These are phyloP conservation scores for Bjerkandera adusta DNA, from an alignment of 1,284 basidiomycete genomes.

Conservation along the genomic window DNA sequence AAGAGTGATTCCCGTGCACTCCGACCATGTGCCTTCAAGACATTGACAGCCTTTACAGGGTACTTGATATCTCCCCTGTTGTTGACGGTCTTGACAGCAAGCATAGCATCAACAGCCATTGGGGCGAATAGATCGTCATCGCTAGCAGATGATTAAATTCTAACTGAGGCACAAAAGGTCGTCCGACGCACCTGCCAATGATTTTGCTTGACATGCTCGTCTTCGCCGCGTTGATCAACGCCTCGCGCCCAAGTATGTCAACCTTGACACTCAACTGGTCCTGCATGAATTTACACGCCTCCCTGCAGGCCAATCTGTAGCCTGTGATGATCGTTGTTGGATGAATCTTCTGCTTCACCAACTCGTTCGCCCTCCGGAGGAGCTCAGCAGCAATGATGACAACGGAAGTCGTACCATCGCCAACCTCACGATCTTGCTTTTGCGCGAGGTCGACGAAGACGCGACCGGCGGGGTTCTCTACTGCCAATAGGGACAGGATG, in stretches of 20 bases:
- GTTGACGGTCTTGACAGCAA: conserved; percentile 95
- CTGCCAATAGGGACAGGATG: conserved; percentile 89
- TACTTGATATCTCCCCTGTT: conserved; percentile 96
- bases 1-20: conserved; percentile 95
- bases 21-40: conserved; percentile 98
- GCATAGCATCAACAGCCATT: conserved; percentile 98
- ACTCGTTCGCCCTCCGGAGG: conserved; percentile 93
- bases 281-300: conserved; percentile 98
- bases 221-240: conserved; percentile 95
- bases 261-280: conserved; percentile 97
- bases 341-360: conserved; percentile 98
- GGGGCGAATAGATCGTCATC: conserved; percentile 99
- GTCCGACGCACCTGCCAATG: conserved; percentile 84
- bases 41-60: conserved; percentile 98
- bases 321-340: conserved; percentile 99
- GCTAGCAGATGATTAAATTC: conserved; percentile 39
- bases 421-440: conserved; percentile 99
- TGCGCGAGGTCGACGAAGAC: conserved; percentile 98
- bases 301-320: conserved; percentile 94
- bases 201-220: conserved; percentile 99
- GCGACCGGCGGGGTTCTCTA: conserved; percentile 92
- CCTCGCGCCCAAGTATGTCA: conserved; percentile 87
- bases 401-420: conserved; percentile 98
- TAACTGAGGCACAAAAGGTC: conserved; percentile 2
- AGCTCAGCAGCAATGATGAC: conserved; percentile 92